Base-by-base conservation (phyloP, 2,329 filamentous ascomycete species). In the Colletotrichum scovillei region DNA sequence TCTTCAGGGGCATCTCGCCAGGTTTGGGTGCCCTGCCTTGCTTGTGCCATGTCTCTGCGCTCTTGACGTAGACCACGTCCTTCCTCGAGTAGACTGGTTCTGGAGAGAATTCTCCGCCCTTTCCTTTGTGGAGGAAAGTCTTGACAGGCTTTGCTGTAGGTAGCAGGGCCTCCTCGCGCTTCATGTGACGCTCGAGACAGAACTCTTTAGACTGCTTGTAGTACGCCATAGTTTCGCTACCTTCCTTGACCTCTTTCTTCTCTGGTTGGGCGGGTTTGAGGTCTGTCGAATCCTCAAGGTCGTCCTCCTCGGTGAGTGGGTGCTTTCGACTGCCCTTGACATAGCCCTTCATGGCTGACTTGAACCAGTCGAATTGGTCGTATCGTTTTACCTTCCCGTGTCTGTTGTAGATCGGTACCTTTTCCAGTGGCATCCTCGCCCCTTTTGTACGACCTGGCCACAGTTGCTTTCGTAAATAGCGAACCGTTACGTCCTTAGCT, bases 21-120 rank as follows among this genome's bases (percentile, higher is more conserved):
- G 87, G 79, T 30, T 90, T 88, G 3, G 97, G 91, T 30, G 92
- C 92, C 12, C 96, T 90, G 0, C 97, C 97, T 85, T 98, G 96
- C 81, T 98, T 98, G 81, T 98, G 97, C 97, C 97, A 99, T 1
- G 94, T 98, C 81, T 99, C 97, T 1, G 94, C 93, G 32, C 94
- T 97, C 82, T 98, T 95, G 81, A 97, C 97, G 52, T 89, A 88
- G 2, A 95, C 91, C 0, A 98, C 91, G 76, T 98, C 95, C 66
- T 90, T 89, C 42, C 96, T 92, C 0, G 88, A 88, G 79, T 91
- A 98, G 0, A 98, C 95, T 1, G 94, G 92, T 80, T 98, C 95
- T 72, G 94, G 90, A 57, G 92, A 93, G 3, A 89, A 84, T 59
- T 92, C 93, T 57, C 91, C 90, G 16, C 92, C 93, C 82, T 96